Conservation (phyloP, 257 asterid genomes). For the Fraxinus pennsylvanica region DNA sequence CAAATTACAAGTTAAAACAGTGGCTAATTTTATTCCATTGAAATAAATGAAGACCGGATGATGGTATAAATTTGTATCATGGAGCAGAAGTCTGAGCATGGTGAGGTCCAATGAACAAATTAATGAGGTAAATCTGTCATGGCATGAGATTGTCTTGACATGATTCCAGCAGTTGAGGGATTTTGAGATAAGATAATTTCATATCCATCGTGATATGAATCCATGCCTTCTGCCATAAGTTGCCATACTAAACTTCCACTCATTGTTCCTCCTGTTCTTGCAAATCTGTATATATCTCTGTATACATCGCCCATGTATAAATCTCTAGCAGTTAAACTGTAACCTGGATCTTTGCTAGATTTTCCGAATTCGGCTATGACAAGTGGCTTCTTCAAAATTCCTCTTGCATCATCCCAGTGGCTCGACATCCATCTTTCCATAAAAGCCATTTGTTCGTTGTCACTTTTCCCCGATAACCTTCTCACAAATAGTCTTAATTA, state of each 20-base stretch:
- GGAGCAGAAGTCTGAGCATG: not conserved
- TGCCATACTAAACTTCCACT: constrained; percentile 83
- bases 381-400: constrained; percentile 59
- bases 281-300: constrained; percentile 44
- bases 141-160: constrained; percentile 60
- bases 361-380: constrained; percentile 72
- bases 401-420: constrained; percentile 64
- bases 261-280: constrained; percentile 66
- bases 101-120: constrained; percentile 26
- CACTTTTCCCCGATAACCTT: constrained; percentile 64
- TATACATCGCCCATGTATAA: constrained; percentile 51
- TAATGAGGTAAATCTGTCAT: constrained; percentile 49
- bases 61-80: not conserved
- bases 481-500: not conserved
- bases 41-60: not conserved
- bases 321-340: constrained; percentile 39
- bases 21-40: not conserved
- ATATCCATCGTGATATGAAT: constrained; percentile 60
- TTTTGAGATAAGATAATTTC: constrained; percentile 44
- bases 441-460: constrained; percentile 56
- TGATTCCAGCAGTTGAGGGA: constrained; percentile 58
- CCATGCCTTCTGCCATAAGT: constrained; percentile 67
- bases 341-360: constrained; percentile 61
- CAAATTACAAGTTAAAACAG: not conserved
- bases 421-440: constrained; percentile 68